These are phyloP conservation scores for Colletotrichum eleusines DNA, from an alignment of 2,329 filamentous ascomycete species.

Conservation along the genomic window DNA sequence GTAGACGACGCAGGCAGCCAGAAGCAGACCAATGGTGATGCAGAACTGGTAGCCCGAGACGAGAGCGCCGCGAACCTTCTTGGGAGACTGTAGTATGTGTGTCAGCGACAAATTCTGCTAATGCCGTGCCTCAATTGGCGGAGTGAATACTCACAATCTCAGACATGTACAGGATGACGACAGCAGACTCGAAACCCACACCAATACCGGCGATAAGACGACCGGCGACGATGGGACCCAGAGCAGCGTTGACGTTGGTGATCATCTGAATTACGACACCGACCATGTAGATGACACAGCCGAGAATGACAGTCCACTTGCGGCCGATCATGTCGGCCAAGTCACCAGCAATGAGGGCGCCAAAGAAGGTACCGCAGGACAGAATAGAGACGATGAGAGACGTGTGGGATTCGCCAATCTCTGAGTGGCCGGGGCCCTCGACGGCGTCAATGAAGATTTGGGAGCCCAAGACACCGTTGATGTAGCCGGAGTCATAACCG, in stretches of 20 bases:
- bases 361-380: slow-evolving; percentile 82
- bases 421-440: slow-evolving; percentile 53
- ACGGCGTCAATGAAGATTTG: slow-evolving; percentile 65
- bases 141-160: slow-evolving; percentile 70
- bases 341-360: slow-evolving; percentile 82
- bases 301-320: slow-evolving; percentile 77
- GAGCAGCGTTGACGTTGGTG: slow-evolving; percentile 58
- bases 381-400: slow-evolving; percentile 80
- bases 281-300: slow-evolving; percentile 77
- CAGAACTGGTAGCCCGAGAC: slow-evolving; percentile 89
- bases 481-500: slow-evolving; percentile 83
- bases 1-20: slow-evolving; percentile 82
- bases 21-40: slow-evolving; percentile 81
- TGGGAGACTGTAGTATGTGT: slow-evolving; percentile 59
- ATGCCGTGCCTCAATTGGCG: not conserved
- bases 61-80: slow-evolving; percentile 80
- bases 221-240: slow-evolving; percentile 76
- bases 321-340: slow-evolving; percentile 81
- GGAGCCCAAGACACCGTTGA: slow-evolving; percentile 72
- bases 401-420: slow-evolving; percentile 57
- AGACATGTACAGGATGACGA: slow-evolving; percentile 89
- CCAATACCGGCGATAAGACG: slow-evolving; percentile 82
- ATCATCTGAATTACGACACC: slow-evolving; percentile 77
- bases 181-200: slow-evolving; percentile 84
- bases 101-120: slow-evolving; percentile 27